phyloP scores from a whole-genome alignment of 768 basidiomycete genomes.

The Amanita phalloides region DNA sequence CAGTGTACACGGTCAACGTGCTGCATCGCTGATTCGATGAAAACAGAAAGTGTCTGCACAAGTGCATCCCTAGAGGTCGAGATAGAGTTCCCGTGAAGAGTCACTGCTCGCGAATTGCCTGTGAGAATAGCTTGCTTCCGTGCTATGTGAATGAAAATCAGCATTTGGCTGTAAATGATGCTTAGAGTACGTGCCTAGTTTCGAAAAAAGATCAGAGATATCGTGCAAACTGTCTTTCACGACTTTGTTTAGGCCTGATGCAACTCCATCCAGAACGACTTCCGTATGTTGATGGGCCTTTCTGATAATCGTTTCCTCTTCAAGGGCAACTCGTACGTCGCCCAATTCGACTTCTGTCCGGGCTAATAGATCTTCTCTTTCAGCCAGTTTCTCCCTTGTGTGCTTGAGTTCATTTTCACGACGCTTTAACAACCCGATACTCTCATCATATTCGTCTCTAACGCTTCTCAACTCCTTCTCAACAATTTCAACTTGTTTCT shows the following conservation, averaged over 20 bases:
- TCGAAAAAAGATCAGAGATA: slow-evolving; percentile 62
- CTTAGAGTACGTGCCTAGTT: slow-evolving; percentile 51
- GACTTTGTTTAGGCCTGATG: slow-evolving; percentile 52
- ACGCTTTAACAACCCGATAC: slow-evolving; percentile 64
- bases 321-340: slow-evolving; percentile 45
- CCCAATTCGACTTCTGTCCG: slow-evolving; percentile 48
- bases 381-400: slow-evolving; percentile 44
- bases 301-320: slow-evolving; percentile 73
- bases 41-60: slow-evolving; percentile 46
- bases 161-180: background rate
- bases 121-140: slow-evolving; percentile 58
- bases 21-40: slow-evolving; percentile 46
- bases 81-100: slow-evolving; percentile 50
- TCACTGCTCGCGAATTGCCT: slow-evolving; percentile 56
- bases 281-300: slow-evolving; percentile 75
- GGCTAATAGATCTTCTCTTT: slow-evolving; percentile 40
- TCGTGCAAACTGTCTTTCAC: slow-evolving; percentile 63
- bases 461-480: slow-evolving; percentile 72
- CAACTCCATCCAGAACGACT: slow-evolving; percentile 57
- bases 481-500: slow-evolving; percentile 73
- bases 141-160: slow-evolving; percentile 31
- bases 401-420: slow-evolving; percentile 67
- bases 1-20: slow-evolving; percentile 40
- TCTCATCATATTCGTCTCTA: slow-evolving; percentile 87
- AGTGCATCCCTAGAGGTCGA: slow-evolving; percentile 42